Evolutionary conservation across 305 asterid species (phyloP).

Genomic region (Lippia alba): DNA sequence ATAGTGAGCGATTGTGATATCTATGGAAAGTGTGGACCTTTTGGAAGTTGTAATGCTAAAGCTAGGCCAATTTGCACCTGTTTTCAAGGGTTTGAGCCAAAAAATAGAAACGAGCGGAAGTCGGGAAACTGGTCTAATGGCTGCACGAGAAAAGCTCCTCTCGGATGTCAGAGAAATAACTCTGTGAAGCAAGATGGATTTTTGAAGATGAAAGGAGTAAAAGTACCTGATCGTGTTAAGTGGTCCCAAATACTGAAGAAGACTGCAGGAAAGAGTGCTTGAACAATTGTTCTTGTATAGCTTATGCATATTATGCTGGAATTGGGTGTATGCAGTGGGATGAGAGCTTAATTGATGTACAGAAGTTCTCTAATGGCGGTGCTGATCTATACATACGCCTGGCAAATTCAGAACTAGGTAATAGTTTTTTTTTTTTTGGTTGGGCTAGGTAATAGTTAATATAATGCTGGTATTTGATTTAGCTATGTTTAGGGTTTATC

Average conservation of each 20-base stretch:
- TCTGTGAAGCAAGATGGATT: conserved; percentile 46
- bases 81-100: conserved; percentile 52
- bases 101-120: conserved; percentile 44
- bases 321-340: conserved; percentile 53
- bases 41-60: conserved; percentile 46
- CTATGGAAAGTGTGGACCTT: conserved; percentile 53
- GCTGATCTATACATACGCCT: conserved; percentile 47
- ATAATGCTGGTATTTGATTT: no score
- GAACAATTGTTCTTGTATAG: conserved; percentile 52
- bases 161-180: conserved; percentile 10
- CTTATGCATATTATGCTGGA: conserved; percentile 43
- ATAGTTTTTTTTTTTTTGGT: no score
- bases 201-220: conserved; percentile 30
- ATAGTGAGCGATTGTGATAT: conserved; percentile 42
- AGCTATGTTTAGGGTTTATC: no score
- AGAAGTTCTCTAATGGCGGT: conserved; percentile 36
- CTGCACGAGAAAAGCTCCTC: conserved; percentile 39
- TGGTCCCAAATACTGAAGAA: conserved; percentile 3
- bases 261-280: conserved; percentile 44
- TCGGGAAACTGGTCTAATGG: conserved; percentile 57
- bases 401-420: conserved; percentile 54
- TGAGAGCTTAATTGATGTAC: conserved; percentile 39
- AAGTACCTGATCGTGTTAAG: conserved; percentile 36
- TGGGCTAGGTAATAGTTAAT: background rate
- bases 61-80: conserved; percentile 44